Conservation (phyloP, 83 land plant genomes). For the Picea engelmannii region DNA sequence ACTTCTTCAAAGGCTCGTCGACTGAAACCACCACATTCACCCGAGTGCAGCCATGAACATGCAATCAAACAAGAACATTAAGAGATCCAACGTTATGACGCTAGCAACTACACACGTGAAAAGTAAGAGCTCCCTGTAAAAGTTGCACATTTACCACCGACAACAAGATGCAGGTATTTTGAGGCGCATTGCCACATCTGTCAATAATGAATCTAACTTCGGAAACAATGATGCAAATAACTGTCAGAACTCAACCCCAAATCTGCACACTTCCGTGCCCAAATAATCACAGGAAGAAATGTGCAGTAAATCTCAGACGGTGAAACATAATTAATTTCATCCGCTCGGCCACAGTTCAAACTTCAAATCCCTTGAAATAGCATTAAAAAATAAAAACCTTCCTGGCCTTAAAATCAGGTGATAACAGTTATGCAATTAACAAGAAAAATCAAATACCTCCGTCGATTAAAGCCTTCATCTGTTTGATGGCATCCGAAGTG, state of each 20-base stretch:
- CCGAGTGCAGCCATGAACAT: no score
- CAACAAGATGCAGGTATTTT: background rate
- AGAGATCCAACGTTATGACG: background rate
- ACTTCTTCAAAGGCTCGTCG: no score
- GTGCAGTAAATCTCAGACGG: background rate
- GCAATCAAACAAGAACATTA: background rate
- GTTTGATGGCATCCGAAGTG: constrained; percentile 5
- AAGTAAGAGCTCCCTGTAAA: background rate
- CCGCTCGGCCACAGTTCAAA: background rate
- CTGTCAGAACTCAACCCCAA: background rate
- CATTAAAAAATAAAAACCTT: background rate
- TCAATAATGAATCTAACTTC: background rate
- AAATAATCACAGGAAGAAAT: background rate
- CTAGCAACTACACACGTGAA: background rate
- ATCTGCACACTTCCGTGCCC: background rate
- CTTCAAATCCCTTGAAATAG: background rate
- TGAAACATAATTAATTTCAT: background rate
- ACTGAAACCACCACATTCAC: no score
- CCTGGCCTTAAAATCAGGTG: background rate
- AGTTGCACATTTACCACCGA: background rate
- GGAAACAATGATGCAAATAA: background rate
- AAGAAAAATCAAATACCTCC: background rate
- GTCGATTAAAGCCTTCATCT: background rate
- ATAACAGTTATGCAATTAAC: no score
- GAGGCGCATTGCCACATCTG: background rate